Conservation (phyloP, 257 asterid species). For the Echites panduratus region DNA sequence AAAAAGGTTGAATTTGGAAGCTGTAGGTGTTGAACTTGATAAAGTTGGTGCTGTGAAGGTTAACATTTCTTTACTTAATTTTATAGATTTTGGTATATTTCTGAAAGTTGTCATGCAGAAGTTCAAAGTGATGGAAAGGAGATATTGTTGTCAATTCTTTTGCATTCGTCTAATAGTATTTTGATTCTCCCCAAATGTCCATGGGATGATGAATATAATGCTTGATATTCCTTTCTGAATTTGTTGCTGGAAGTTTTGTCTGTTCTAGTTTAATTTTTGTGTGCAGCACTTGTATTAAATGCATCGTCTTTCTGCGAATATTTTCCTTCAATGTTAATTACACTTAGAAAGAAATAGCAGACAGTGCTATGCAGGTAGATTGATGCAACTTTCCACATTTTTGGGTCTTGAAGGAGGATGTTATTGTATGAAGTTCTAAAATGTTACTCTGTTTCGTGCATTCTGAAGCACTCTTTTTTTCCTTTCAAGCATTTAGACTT, state of each 20-base stretch:
- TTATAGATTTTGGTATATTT: not conserved
- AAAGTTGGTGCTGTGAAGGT: conserved; percentile 72
- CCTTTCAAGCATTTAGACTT: not conserved
- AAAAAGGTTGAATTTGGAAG: conserved; percentile 76
- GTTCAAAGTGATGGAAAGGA: not conserved
- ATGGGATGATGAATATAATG: not conserved
- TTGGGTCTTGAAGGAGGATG: not conserved
- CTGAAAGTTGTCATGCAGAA: conserved; percentile 7
- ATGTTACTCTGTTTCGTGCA: not conserved
- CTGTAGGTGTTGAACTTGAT: conserved; percentile 82
- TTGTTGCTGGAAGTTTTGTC: not conserved
- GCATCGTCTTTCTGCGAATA: not conserved
- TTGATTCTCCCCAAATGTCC: not conserved
- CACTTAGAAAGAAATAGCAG: not conserved
- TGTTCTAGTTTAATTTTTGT: not conserved
- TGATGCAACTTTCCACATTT: not conserved
- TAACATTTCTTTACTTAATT: conserved; percentile 15
- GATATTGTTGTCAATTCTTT: not conserved
- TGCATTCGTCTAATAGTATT: not conserved
- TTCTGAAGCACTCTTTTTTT: not conserved
- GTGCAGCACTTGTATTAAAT: not conserved
- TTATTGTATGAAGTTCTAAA: not conserved
- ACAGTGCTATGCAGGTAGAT: not conserved
- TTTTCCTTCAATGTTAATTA: not conserved
- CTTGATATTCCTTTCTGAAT: not conserved